Conservation (phyloP, 345 rosid species). For the Stellera chamaejasme region DNA sequence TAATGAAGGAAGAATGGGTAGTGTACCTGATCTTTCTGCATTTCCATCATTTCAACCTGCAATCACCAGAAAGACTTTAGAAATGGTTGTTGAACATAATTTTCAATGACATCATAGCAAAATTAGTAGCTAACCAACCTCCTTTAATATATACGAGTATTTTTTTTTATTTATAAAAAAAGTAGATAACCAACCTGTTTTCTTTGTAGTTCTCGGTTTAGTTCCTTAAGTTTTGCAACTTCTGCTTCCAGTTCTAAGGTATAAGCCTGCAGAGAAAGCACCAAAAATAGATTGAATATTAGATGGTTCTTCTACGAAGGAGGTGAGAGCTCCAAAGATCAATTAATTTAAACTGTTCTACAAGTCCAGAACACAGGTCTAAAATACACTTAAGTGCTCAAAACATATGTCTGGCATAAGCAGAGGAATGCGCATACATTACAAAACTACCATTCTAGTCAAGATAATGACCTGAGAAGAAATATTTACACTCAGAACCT, state of each 20-base stretch:
- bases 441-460: too few species aligned
- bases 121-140: background rate
- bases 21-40: slow-evolving; percentile 57
- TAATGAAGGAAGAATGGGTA: slow-evolving; percentile 1
- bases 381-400: too few species aligned
- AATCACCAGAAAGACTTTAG: slow-evolving; percentile 18
- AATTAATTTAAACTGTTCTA: too few species aligned
- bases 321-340: too few species aligned
- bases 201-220: slow-evolving; percentile 62
- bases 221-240: slow-evolving; percentile 70
- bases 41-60: slow-evolving; percentile 48
- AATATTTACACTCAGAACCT: too few species aligned
- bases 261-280: slow-evolving; percentile 56
- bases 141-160: too few species aligned
- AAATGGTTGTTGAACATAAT: slow-evolving; percentile 3
- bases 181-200: slow-evolving; percentile 50
- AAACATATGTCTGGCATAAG: too few species aligned
- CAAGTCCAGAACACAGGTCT: too few species aligned
- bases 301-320: too few species aligned
- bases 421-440: too few species aligned
- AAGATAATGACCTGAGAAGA: too few species aligned
- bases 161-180: too few species aligned
- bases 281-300: background rate
- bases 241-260: slow-evolving; percentile 92
- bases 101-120: slow-evolving; percentile 1